These are phyloP conservation scores for Psilocybe sp. DNA, from an alignment of 768 basidiomycete species.

Conservation along the genomic window DNA sequence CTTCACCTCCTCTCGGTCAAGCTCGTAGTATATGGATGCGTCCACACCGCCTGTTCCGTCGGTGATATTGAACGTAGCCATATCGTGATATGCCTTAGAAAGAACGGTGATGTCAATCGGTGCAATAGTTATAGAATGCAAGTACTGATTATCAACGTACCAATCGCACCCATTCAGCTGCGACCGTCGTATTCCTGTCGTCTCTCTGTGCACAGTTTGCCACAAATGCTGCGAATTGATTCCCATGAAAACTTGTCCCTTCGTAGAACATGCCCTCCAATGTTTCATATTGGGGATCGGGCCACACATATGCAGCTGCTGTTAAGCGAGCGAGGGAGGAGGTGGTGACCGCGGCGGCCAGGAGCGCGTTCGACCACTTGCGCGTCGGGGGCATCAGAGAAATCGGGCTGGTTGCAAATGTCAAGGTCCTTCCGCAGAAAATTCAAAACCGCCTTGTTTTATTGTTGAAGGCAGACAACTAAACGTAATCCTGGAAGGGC, in stretches of 20 bases:
- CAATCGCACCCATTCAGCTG: slow-evolving; percentile 6
- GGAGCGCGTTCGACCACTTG: no score
- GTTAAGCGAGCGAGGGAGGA: background rate
- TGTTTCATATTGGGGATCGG: slow-evolving; percentile 5
- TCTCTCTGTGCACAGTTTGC: background rate
- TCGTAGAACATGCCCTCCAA: slow-evolving; percentile 4
- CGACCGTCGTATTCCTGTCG: background rate
- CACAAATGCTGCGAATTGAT: background rate
- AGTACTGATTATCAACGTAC: background rate
- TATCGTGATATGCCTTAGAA: slow-evolving; percentile 5
- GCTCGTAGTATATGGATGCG: slow-evolving; percentile 10
- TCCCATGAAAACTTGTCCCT: slow-evolving; percentile 1
- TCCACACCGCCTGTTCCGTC: slow-evolving; percentile 9
- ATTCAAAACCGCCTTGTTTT: no score
- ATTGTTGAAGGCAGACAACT: no score
- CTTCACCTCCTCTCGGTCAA: slow-evolving; percentile 2
- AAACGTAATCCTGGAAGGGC: no score
- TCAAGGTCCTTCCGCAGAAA: no score
- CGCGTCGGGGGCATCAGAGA: no score
- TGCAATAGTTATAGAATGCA: background rate
- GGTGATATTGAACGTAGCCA: slow-evolving; percentile 7
- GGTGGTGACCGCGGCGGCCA: no score
- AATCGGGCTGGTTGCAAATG: no score
- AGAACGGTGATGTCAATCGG: background rate
- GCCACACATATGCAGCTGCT: slow-evolving; percentile 3